Conservation (phyloP, 2,329 filamentous ascomycete species). For the Clarireedia hainanense region DNA sequence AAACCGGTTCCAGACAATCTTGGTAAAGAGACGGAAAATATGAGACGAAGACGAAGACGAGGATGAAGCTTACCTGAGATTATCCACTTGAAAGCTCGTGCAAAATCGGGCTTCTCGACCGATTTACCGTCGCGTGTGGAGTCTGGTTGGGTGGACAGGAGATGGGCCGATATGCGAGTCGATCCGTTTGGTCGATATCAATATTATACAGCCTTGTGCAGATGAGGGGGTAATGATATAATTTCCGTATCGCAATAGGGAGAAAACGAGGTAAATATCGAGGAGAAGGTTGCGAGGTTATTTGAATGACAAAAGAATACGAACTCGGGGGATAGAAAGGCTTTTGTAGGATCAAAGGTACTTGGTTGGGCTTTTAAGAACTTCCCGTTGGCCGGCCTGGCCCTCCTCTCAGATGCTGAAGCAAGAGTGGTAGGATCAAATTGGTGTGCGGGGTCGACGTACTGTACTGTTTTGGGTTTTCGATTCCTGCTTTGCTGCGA, state of each 20-base stretch:
- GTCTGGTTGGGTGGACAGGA: neutral
- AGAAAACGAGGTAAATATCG: neutral
- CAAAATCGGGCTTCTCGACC: neutral
- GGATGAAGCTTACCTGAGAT: conserved; percentile 1
- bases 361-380: neutral
- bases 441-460: conserved; percentile 7
- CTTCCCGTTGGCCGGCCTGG: conserved; percentile 3
- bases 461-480: neutral
- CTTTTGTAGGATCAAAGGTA: neutral
- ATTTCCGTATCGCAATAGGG: neutral
- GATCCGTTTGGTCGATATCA: conserved; percentile 2
- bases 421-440: conserved; percentile 1
- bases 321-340: neutral
- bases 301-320: neutral
- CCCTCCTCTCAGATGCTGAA: neutral
- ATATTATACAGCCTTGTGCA: neutral
- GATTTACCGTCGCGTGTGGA: neutral
- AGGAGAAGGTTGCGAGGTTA: neutral
- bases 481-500: conserved; percentile 1
- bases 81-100: neutral
- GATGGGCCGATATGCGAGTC: conserved; percentile 1
- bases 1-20: neutral
- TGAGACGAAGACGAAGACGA: neutral
- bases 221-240: neutral
- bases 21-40: neutral